These are phyloP conservation scores for Rubroboletus pulcherrimus DNA, from an alignment of 768 basidiomycete species.

Conservation along the genomic window DNA sequence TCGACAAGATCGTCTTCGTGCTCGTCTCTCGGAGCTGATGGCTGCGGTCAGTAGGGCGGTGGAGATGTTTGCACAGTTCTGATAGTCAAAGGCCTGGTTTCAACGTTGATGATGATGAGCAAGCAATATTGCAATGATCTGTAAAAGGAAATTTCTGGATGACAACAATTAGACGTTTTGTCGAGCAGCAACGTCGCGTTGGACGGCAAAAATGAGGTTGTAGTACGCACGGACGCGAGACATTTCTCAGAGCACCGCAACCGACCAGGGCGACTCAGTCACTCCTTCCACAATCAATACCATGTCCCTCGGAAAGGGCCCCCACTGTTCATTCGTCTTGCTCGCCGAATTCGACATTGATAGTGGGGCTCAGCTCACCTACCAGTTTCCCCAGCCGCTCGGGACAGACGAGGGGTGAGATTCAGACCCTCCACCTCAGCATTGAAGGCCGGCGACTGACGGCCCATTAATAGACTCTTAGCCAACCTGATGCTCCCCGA, in stretches of 20 bases:
- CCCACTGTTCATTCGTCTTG: constrained; percentile 88
- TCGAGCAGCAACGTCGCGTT: constrained; percentile 10
- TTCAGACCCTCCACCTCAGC: too few species aligned
- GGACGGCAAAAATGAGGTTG: constrained; percentile 9
- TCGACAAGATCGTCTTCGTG: constrained; percentile 21
- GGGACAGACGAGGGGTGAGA: constrained; percentile 91
- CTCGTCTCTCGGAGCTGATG: constrained; percentile 25
- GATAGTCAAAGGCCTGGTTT: neutral
- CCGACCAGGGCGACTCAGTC: neutral
- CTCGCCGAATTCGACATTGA: constrained; percentile 99
- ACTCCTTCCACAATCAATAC: constrained; percentile 7
- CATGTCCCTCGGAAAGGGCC: constrained; percentile 56
- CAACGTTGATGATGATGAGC: neutral
- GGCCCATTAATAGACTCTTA: constrained; percentile 56
- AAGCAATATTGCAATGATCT: neutral
- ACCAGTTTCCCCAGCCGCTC: constrained; percentile 93
- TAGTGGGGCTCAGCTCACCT: constrained; percentile 87
- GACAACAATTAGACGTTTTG: constrained; percentile 12
- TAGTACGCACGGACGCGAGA: neutral
- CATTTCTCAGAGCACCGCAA: constrained; percentile 7
- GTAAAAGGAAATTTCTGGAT: constrained; percentile 28
- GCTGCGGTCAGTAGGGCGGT: constrained; percentile 25
- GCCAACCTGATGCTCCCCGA: constrained; percentile 99
- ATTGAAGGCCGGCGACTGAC: constrained; percentile 1
- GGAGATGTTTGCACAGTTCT: constrained; percentile 20